A percentile compares a stretch with the other conserved stretches of the same genome.
Conservation (phyloP, 306 rosid genomes). For the Gynostemma pentaphyllum region DNA sequence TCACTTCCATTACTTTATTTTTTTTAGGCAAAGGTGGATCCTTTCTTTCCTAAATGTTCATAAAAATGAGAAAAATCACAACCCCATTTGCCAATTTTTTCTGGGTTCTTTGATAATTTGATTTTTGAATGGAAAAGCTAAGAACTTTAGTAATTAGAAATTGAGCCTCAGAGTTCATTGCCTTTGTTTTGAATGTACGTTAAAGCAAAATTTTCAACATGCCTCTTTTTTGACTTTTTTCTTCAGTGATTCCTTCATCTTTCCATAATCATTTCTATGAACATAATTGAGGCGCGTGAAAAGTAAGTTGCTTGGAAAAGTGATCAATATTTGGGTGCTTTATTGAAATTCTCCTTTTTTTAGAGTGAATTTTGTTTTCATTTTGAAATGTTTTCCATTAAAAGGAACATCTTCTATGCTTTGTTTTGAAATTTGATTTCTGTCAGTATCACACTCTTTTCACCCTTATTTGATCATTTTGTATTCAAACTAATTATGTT, state of each 20-base stretch:
- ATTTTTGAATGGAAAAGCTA: background rate
- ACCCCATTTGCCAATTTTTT: background rate
- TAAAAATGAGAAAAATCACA: background rate
- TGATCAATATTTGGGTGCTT: background rate
- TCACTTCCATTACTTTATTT: no score
- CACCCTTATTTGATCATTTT: constrained; percentile 7
- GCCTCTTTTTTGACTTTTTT: constrained; percentile 1
- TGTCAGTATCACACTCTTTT: background rate
- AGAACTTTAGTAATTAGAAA: background rate
- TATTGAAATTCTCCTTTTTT: constrained; percentile 4
- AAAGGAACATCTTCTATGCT: constrained; percentile 6
- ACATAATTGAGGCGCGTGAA: constrained; percentile 9
- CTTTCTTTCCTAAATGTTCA: background rate
- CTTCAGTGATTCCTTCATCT: background rate
- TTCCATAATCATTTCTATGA: background rate
- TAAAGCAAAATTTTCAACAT: background rate
- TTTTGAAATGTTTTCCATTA: background rate
- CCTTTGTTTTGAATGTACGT: background rate
- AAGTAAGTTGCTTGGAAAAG: background rate
- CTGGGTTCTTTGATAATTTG: background rate
- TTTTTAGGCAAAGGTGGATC: background rate
- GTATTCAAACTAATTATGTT: constrained; percentile 19
- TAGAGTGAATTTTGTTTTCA: constrained; percentile 15
- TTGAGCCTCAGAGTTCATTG: background rate
- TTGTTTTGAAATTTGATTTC: constrained; percentile 8